phyloP scores from a whole-genome alignment of 257 asterid genomes.

The Capsicum baccatum region DNA sequence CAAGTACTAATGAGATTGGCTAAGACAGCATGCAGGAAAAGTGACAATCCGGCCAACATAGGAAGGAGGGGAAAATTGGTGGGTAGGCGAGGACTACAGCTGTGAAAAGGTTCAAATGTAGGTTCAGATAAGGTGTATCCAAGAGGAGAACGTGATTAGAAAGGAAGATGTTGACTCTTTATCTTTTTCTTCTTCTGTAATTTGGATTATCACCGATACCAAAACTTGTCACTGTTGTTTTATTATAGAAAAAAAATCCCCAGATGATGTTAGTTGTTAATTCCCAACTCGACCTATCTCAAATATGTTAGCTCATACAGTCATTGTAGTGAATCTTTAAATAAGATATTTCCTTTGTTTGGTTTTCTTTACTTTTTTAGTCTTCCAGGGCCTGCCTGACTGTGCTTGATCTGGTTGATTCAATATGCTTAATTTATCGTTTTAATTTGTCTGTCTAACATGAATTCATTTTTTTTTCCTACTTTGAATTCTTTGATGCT shows the following conservation, averaged over 20 bases:
- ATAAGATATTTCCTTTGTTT: neutral
- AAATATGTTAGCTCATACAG: neutral
- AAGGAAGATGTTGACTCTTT: neutral
- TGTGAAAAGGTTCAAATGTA: neutral
- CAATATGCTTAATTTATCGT: neutral
- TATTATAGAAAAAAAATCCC: neutral
- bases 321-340: neutral
- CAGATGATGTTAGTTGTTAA: constrained; percentile 7
- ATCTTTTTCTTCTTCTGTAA: neutral
- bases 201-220: neutral
- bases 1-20: neutral
- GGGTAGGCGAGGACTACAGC: neutral
- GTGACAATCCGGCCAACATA: neutral
- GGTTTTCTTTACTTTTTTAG: neutral
- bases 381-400: neutral
- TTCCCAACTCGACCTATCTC: neutral
- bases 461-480: neutral
- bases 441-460: neutral
- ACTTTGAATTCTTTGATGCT: neutral
- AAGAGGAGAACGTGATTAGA: neutral
- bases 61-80: neutral
- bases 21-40: neutral
- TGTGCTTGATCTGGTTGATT: neutral
- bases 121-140: neutral
- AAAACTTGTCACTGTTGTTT: neutral